Base-by-base conservation (phyloP, 2,329 filamentous ascomycete genomes). In the Aspergillus sp. region DNA sequence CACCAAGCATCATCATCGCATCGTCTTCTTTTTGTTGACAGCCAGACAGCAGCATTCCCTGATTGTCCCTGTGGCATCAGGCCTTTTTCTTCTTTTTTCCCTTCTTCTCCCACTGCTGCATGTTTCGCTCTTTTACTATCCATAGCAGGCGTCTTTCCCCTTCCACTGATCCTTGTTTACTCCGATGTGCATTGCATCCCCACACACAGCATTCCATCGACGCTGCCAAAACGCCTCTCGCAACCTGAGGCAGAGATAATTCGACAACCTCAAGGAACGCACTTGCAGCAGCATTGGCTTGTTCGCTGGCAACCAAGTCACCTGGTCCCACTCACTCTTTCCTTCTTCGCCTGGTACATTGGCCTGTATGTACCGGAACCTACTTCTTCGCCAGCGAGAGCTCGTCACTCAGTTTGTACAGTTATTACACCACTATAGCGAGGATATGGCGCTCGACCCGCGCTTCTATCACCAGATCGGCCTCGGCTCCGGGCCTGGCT, bases 391-490 rank as follows among this genome's bases (percentile, higher is more conserved):
- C 49, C 64, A 67, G 51, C 65, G 64, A 50, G 65, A 68, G 45
- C 58, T 63, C 56, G 55, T 68, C 60, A 51, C 59, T 57, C 52
- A 62, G 57, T 60, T 62, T 60, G 56, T 61, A 53, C 63, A 68
- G 53, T 60, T 69, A 55, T 64, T 70, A 58, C 63, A 51, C 46
- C 53, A 61, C 35, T 52, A 56, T 42, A 61, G 58, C 49, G 61
- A 58, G 59, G 60, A 65, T 43, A 70, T 70, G 67, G 60, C 66
- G 46, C 55, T 69, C 44, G 67, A 70, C 47, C 54, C 63, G 48
- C 66, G 66, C 45, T 68, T 69, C 45, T 70, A 64, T 50, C 59
- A 59, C 44, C 58, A 61, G 44, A 51, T 64, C 49, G 56, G 56
- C 48, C 55, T 59, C 36, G 43, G 48, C 42, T 34, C 48, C 27